Evolutionary conservation across 2,329 filamentous ascomycete species (phyloP).

Genomic region (Cytospora piceicola): DNA sequence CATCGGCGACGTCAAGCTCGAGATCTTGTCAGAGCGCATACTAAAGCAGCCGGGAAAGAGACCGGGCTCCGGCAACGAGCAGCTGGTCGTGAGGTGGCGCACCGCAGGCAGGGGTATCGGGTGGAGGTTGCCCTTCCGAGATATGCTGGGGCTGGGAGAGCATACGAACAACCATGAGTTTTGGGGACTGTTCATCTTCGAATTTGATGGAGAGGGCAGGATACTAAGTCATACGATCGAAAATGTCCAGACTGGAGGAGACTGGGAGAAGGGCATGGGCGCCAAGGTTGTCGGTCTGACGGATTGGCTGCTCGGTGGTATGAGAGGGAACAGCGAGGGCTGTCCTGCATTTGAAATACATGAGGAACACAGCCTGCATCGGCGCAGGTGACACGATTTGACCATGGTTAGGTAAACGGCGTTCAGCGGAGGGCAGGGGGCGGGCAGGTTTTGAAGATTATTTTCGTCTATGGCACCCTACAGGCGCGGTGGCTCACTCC

Average conservation of each 20-base stretch:
- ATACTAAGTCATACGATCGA: slow-evolving; percentile 91
- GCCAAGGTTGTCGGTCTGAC: slow-evolving; percentile 88
- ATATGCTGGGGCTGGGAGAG: slow-evolving; percentile 33
- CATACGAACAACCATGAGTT: slow-evolving; percentile 72
- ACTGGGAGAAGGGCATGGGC: slow-evolving; percentile 80
- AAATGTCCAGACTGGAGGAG: slow-evolving; percentile 80
- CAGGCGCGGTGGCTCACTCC: slow-evolving; percentile 9
- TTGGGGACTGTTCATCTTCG: slow-evolving; percentile 90
- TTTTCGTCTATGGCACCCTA: slow-evolving; percentile 16
- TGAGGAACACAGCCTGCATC: slow-evolving; percentile 11
- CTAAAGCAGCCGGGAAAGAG: slow-evolving; percentile 59
- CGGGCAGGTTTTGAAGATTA: slow-evolving; percentile 1
- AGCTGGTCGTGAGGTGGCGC: slow-evolving; percentile 90
- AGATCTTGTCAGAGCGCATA: slow-evolving; percentile 90
- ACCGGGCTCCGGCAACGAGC: slow-evolving; percentile 68
- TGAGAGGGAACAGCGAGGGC: slow-evolving; percentile 47
- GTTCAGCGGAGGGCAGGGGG: slow-evolving; percentile 6
- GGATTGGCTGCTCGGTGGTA: slow-evolving; percentile 89
- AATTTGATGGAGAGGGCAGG: slow-evolving; percentile 86
- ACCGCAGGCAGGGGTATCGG: slow-evolving; percentile 58
- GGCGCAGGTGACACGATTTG: slow-evolving; percentile 22
- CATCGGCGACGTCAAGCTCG: slow-evolving; percentile 84
- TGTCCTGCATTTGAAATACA: slow-evolving; percentile 34
- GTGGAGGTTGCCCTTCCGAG: slow-evolving; percentile 36
- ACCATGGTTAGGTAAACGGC: slow-evolving; percentile 7